A percentile compares a stretch with the other conserved stretches of the same genome.
Conservation (phyloP, 2,329 filamentous ascomycete species). For the Fonsecaea erecta region DNA sequence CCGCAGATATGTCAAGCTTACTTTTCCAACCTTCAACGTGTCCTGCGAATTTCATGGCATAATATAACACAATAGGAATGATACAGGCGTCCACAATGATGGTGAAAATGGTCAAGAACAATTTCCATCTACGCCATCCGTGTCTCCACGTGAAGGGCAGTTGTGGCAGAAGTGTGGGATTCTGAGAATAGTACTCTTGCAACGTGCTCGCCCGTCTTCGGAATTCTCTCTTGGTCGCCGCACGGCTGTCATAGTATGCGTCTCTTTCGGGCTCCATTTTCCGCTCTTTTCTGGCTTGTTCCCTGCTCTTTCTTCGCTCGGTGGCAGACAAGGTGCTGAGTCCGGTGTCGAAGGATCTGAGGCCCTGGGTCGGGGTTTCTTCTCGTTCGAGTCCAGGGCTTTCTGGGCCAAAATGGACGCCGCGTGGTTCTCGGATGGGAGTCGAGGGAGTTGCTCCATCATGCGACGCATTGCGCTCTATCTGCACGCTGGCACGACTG, state of each 20-base stretch:
- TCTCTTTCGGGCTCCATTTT: conserved; percentile 32
- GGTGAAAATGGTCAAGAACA: conserved; percentile 34
- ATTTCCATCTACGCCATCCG: conserved; percentile 35
- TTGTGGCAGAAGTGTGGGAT: conserved; percentile 38
- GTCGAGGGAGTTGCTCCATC: conserved; percentile 11
- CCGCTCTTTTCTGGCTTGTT: conserved; percentile 24
- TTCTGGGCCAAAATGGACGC: conserved; percentile 30
- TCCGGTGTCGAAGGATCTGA: conserved; percentile 21
- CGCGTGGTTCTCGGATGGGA: conserved; percentile 24
- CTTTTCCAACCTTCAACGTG: conserved; percentile 36
- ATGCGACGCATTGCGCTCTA: conserved; percentile 18
- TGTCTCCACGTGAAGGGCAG: conserved; percentile 38
- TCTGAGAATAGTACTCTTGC: conserved; percentile 37
- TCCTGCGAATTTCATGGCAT: conserved; percentile 36
- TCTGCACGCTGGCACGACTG: conserved; percentile 32
- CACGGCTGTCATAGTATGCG: conserved; percentile 39
- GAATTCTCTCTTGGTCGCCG: conserved; percentile 39
- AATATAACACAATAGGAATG: conserved; percentile 37
- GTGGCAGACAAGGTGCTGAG: conserved; percentile 26
- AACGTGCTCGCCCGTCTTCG: conserved; percentile 37
- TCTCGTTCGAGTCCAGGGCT: conserved; percentile 19
- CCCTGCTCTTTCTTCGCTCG: conserved; percentile 27
- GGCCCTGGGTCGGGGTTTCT: conserved; percentile 18
- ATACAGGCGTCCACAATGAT: conserved; percentile 39
- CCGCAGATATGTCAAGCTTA: neutral